A percentile compares a stretch with the other conserved stretches of the same genome.
Evolutionary conservation across 176 grass and related monocot species (phyloP).

Genomic region (Secale cereale): DNA sequence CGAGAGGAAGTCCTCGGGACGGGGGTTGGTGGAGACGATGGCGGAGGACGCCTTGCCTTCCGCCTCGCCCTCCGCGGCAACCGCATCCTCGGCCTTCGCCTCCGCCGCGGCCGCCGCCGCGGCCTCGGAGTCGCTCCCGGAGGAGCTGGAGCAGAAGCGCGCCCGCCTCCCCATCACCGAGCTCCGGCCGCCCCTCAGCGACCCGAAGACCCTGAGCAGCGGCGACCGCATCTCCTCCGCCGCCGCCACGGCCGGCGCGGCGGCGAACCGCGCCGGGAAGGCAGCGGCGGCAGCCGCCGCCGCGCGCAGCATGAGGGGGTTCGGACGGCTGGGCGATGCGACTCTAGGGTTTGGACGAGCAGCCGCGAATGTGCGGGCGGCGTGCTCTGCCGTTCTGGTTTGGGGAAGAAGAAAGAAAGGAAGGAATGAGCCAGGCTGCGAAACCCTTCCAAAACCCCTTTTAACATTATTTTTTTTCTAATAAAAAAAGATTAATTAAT

Average conservation of each 20-base stretch:
- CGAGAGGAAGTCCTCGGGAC: slow-evolving; percentile 61
- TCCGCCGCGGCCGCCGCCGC: slow-evolving; percentile 33
- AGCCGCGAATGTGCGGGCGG: not conserved
- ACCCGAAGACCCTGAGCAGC: slow-evolving; percentile 54
- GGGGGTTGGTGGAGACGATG: slow-evolving; percentile 58
- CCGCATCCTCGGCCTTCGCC: slow-evolving; percentile 41
- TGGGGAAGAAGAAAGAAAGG: slow-evolving; percentile 33
- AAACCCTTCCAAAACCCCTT: slow-evolving; percentile 81
- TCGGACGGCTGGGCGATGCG: not conserved
- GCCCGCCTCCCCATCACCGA: slow-evolving; percentile 36
- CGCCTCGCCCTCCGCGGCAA: slow-evolving; percentile 35
- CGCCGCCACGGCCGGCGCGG: slow-evolving; percentile 41
- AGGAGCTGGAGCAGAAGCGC: slow-evolving; percentile 65
- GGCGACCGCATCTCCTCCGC: slow-evolving; percentile 49
- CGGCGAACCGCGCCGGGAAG: slow-evolving; percentile 43
- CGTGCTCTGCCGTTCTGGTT: slow-evolving; percentile 19
- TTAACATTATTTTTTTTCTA: not conserved
- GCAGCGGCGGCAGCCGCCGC: slow-evolving; percentile 37
- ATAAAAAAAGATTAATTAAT: not conserved
- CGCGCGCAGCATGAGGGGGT: slow-evolving; percentile 40
- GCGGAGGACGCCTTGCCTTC: slow-evolving; percentile 65
- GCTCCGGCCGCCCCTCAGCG: slow-evolving; percentile 36
- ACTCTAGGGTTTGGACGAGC: slow-evolving; percentile 36
- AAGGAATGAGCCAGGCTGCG: not conserved
- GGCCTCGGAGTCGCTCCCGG: slow-evolving; percentile 39